These are phyloP conservation scores for Stephanocyclus meneghinianus DNA, from an alignment of 352 stramenopile species.

Conservation along the genomic window DNA sequence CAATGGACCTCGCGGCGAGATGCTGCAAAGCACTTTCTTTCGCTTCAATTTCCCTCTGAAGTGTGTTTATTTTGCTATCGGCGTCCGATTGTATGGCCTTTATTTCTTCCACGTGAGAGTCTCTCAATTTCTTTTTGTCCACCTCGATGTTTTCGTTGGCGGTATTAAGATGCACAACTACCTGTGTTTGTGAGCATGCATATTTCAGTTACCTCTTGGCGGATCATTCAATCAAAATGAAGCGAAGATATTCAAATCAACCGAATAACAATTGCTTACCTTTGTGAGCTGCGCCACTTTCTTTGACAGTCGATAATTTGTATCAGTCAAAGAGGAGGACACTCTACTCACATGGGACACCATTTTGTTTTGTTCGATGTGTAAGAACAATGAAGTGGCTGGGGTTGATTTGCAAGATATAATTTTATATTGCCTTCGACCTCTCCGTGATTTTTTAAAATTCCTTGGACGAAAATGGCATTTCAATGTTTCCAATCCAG, in stretches of 20 bases:
- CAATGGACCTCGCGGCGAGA: conserved; percentile 9
- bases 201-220: neutral
- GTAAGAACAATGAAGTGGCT: too few relatives aligned
- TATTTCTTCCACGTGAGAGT: conserved; percentile 24
- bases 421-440: too few relatives aligned
- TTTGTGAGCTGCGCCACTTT: conserved; percentile 50
- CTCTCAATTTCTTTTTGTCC: conserved; percentile 27
- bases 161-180: conserved; percentile 40
- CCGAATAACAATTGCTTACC: neutral
- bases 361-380: too few relatives aligned
- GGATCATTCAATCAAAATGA: neutral
- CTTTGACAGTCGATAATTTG: conserved; percentile 36
- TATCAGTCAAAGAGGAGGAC: conserved; percentile 18
- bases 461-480: too few relatives aligned
- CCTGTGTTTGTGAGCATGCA: neutral
- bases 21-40: conserved; percentile 20
- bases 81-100: conserved; percentile 23
- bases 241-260: neutral
- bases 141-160: conserved; percentile 30
- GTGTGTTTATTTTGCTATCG: conserved; percentile 17
- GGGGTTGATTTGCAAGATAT: too few relatives aligned
- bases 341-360: too few relatives aligned
- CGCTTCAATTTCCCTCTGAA: conserved; percentile 24
- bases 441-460: too few relatives aligned
- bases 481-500: too few relatives aligned